phyloP scores from a whole-genome alignment of 2,329 filamentous ascomycete species.

The Penicillium sp. region DNA sequence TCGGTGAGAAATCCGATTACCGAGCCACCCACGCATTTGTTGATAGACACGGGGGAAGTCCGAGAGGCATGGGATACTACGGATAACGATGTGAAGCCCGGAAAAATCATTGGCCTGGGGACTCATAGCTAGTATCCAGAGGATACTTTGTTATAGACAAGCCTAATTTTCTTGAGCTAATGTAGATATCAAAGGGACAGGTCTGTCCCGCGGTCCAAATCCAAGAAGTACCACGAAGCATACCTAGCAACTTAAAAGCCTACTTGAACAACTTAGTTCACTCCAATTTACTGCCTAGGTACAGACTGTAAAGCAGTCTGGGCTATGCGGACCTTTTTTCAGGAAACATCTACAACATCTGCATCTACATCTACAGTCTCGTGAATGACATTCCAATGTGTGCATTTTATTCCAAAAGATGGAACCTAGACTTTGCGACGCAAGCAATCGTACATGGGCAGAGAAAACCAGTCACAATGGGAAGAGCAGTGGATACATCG shows the following conservation, averaged over 20 bases:
- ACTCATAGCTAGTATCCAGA: neutral
- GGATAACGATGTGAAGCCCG: neutral
- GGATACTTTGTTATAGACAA: no score
- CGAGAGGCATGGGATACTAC: conserved; percentile 18
- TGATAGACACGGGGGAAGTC: conserved; percentile 29
- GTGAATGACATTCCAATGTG: conserved; percentile 20
- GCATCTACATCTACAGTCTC: neutral
- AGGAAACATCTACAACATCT: neutral
- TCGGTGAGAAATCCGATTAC: conserved; percentile 30
- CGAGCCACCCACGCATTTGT: conserved; percentile 12
- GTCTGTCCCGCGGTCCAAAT: no score
- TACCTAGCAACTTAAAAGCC: no score
- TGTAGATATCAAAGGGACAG: neutral
- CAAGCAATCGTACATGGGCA: conserved; percentile 35
- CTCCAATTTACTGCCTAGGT: no score
- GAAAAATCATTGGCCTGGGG: neutral
- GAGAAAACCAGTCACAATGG: conserved; percentile 31
- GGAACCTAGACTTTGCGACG: conserved; percentile 32
- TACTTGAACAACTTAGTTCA: no score
- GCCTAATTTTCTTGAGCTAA: neutral
- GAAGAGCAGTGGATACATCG: conserved; percentile 34
- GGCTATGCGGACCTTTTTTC: no score
- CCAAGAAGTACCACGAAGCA: no score
- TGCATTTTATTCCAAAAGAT: conserved; percentile 22
- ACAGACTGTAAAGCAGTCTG: no score